Conservation (phyloP, 139 green algal genomes). For the Chlamydomonas sp. region DNA sequence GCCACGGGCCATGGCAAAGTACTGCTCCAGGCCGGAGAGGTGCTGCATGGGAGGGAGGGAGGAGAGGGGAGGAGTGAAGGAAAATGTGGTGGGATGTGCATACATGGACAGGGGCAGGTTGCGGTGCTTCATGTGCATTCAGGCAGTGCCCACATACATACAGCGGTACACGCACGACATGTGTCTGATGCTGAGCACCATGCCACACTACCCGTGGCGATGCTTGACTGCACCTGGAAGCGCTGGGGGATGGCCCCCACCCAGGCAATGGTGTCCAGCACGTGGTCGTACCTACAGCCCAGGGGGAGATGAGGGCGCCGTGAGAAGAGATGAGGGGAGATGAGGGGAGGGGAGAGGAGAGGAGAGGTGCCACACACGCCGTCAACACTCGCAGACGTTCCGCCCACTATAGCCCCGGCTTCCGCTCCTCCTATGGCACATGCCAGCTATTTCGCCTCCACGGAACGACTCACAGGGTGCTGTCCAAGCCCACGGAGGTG, state of each 20-base stretch:
- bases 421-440: too few species aligned
- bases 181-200: not conserved
- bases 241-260: conserved; percentile 62
- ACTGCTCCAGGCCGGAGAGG: conserved; percentile 54
- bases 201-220: not conserved
- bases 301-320: too few species aligned
- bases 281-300: conserved; percentile 90
- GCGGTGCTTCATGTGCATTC: not conserved
- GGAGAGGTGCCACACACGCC: too few species aligned
- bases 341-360: too few species aligned
- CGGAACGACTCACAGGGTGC: too few species aligned
- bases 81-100: not conserved
- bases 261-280: conserved; percentile 71
- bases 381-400: too few species aligned
- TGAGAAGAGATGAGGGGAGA: too few species aligned
- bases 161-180: too few species aligned
- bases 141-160: not conserved
- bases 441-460: too few species aligned
- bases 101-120: not conserved
- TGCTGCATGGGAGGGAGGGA: conserved; percentile 18
- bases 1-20: conserved; percentile 84
- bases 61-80: not conserved
- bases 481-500: conserved; percentile 62
- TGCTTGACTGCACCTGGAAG: conserved; percentile 48
- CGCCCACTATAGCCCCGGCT: too few species aligned